These are phyloP conservation scores for Isatis tinctoria DNA, from an alignment of 345 rosid species.

Conservation along the genomic window DNA sequence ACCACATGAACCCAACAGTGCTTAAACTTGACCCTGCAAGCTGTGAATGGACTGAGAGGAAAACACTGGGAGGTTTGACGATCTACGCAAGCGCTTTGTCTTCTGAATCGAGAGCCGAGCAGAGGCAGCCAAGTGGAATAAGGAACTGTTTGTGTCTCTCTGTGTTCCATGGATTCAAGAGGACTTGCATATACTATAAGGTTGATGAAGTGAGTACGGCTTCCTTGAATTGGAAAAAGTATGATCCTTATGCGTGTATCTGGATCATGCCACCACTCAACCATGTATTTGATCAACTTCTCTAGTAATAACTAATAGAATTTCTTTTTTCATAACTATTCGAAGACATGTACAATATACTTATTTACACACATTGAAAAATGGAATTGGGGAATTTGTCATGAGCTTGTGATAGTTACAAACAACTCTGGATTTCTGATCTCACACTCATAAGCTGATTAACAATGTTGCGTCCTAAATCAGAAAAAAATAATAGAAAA, in stretches of 20 bases:
- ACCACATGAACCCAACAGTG: conserved; percentile 45
- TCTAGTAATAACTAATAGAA: neutral
- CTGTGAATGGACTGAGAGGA: conserved; percentile 56
- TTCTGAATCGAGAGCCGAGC: conserved; percentile 40
- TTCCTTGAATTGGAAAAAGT: conserved; percentile 2
- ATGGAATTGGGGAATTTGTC: neutral
- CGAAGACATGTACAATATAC: neutral
- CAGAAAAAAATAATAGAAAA: neutral
- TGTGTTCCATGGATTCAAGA: conserved; percentile 25
- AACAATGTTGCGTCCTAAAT: conserved; percentile 16
- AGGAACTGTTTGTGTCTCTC: conserved; percentile 63
- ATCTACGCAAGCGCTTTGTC: conserved; percentile 41
- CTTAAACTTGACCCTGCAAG: conserved; percentile 47
- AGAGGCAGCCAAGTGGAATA: conserved; percentile 44
- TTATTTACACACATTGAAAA: neutral
- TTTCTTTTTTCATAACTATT: neutral
- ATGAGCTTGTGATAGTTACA: conserved; percentile 8
- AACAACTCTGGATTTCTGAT: conserved; percentile 9
- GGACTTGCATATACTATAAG: conserved; percentile 8
- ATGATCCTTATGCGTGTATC: conserved; percentile 2
- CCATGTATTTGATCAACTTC: neutral
- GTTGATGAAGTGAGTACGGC: conserved; percentile 1
- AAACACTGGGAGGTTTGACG: conserved; percentile 51
- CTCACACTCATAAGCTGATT: conserved; percentile 23
- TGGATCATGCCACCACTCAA: conserved; percentile 23